Conservation (phyloP, 768 basidiomycete genomes). For the Phylloporus arenicola region DNA sequence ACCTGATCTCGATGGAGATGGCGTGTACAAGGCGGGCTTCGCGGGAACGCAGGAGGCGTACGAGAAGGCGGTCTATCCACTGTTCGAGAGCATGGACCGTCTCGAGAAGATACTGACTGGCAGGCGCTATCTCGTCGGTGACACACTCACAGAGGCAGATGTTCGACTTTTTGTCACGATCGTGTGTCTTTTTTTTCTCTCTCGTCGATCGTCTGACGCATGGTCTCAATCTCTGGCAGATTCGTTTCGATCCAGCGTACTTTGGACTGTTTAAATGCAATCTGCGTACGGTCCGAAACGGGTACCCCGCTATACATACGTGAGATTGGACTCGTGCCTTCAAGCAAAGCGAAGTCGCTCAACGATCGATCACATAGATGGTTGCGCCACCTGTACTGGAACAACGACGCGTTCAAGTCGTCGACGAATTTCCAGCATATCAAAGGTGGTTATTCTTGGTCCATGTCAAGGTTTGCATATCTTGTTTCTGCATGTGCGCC, state of each 20-base stretch:
- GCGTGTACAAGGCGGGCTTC: slow-evolving; percentile 88
- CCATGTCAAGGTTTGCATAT: slow-evolving; percentile 21
- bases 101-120: slow-evolving; percentile 72
- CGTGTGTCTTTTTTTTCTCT: slow-evolving; percentile 39
- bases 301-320: slow-evolving; percentile 80
- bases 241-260: slow-evolving; percentile 90
- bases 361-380: slow-evolving; percentile 41
- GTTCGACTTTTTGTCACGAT: slow-evolving; percentile 91
- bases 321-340: slow-evolving; percentile 1
- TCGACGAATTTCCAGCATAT: slow-evolving; percentile 90
- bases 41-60: slow-evolving; percentile 80
- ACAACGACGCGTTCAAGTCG: slow-evolving; percentile 76
- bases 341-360: background rate
- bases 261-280: slow-evolving; percentile 94
- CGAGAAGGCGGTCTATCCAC: slow-evolving; percentile 61
- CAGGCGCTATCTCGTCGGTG: slow-evolving; percentile 80
- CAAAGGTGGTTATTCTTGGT: slow-evolving; percentile 40
- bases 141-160: slow-evolving; percentile 77
- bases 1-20: slow-evolving; percentile 40
- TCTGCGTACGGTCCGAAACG: slow-evolving; percentile 74
- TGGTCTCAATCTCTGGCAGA: slow-evolving; percentile 32
- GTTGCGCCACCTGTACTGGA: slow-evolving; percentile 90
- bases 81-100: slow-evolving; percentile 78
- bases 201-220: background rate
- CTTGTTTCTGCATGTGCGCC: background rate